These are phyloP conservation scores for Bipolaris zeicola DNA, from an alignment of 2,329 filamentous ascomycete genomes.

Conservation along the genomic window DNA sequence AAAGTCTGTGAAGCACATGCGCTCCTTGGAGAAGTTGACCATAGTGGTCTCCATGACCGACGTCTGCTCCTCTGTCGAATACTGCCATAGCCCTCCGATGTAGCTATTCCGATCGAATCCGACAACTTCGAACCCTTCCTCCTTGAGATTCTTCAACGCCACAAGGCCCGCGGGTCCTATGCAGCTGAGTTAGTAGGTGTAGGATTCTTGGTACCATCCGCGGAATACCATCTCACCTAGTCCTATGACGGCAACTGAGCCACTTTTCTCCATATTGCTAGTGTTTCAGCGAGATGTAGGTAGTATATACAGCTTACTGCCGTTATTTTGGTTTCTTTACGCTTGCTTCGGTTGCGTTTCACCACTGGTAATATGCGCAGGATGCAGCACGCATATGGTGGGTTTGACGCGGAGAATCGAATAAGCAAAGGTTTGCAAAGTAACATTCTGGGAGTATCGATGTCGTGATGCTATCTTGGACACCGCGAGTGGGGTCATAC, in stretches of 20 bases:
- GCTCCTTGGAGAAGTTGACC: constrained; percentile 30
- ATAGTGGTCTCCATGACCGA: constrained; percentile 28
- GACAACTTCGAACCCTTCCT: constrained; percentile 28
- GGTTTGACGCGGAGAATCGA: background rate
- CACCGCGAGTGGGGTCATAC: background rate
- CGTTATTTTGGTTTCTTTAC: background rate
- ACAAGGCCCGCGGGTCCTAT: constrained; percentile 21
- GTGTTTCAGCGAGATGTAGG: background rate
- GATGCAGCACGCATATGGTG: background rate
- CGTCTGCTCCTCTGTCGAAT: constrained; percentile 25
- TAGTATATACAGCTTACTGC: no score
- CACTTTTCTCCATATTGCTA: background rate
- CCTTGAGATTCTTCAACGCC: constrained; percentile 26
- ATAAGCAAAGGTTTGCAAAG: background rate
- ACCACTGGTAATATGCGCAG: background rate
- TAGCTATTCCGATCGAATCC: constrained; percentile 30
- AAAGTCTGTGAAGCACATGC: constrained; percentile 32
- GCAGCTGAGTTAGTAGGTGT: background rate
- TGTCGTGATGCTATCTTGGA: background rate
- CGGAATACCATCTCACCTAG: constrained; percentile 4
- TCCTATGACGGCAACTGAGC: constrained; percentile 19
- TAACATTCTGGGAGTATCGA: background rate
- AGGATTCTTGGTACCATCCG: background rate
- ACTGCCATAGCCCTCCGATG: constrained; percentile 32
- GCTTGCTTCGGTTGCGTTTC: background rate